Evolutionary conservation across 192 early-diverging fungal genomes (phyloP).

Genomic region (Haplosporangium gracile): DNA sequence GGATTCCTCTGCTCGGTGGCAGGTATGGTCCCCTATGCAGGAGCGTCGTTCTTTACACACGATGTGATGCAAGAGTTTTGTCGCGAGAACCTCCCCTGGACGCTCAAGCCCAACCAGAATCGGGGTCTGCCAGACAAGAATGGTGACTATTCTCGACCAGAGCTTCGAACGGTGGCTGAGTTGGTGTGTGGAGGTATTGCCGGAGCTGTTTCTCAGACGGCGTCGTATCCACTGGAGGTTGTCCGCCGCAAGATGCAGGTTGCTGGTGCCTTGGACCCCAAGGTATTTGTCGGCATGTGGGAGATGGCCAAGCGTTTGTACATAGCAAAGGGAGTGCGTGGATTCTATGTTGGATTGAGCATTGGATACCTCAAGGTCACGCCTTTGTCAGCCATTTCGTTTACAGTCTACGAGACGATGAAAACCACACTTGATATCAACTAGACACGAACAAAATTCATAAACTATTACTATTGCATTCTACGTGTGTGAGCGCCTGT

Average conservation of each 20-base stretch:
- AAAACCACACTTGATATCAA: slow-evolving; percentile 71
- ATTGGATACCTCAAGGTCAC: slow-evolving; percentile 97
- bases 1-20: slow-evolving; percentile 90
- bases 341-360: slow-evolving; percentile 97
- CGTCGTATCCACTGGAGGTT: slow-evolving; percentile 94
- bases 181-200: slow-evolving; percentile 86
- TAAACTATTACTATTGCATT: no score
- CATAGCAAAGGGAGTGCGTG: slow-evolving; percentile 74
- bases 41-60: slow-evolving; percentile 94
- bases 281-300: slow-evolving; percentile 63
- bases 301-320: slow-evolving; percentile 77
- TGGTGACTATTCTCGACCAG: slow-evolving; percentile 60
- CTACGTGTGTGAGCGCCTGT: no score
- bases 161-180: slow-evolving; percentile 82
- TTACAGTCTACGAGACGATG: slow-evolving; percentile 88
- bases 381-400: slow-evolving; percentile 92
- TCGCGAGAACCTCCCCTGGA: slow-evolving; percentile 58
- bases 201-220: slow-evolving; percentile 87
- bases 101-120: slow-evolving; percentile 28
- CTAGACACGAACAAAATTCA: slow-evolving; percentile 21
- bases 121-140: slow-evolving; percentile 38
- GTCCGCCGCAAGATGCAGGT: slow-evolving; percentile 90
- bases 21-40: slow-evolving; percentile 98
- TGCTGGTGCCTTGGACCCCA: slow-evolving; percentile 70
- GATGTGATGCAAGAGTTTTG: slow-evolving; percentile 77